A percentile compares a stretch with the other conserved stretches of the same genome.
Evolutionary conservation across 371 early-diverging fungal genomes (phyloP).

Genomic region (Saksenaea vasiformis): DNA sequence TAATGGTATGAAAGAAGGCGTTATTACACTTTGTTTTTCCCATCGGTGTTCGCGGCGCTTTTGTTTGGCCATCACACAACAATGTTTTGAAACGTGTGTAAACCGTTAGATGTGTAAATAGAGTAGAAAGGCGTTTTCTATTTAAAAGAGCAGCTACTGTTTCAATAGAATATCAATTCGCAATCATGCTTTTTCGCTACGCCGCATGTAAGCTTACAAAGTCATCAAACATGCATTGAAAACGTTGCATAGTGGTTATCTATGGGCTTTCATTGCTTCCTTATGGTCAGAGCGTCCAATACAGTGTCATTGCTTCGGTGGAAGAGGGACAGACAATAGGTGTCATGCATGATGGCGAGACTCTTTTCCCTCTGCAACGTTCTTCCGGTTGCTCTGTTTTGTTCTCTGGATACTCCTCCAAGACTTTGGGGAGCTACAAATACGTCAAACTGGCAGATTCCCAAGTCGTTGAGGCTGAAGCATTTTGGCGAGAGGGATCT

Average conservation of each 20-base stretch:
- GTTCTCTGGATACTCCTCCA: constrained; percentile 15
- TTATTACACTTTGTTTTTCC: too few species aligned
- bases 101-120: too few species aligned
- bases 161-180: too few species aligned
- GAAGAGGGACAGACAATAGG: not conserved
- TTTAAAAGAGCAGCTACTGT: too few species aligned
- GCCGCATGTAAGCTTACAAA: not conserved
- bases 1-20: too few species aligned
- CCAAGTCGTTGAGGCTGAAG: not conserved
- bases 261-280: not conserved
- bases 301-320: not conserved
- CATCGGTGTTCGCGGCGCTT: too few species aligned
- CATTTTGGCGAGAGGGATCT: constrained; percentile 12
- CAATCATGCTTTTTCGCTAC: too few species aligned
- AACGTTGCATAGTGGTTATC: not conserved
- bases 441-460: not conserved
- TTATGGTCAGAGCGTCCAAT: not conserved
- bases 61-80: too few species aligned
- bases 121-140: too few species aligned
- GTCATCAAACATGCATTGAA: not conserved
- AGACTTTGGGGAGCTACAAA: constrained; percentile 6
- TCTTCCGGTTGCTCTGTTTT: constrained; percentile 2
- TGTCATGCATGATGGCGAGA: constrained; percentile 9
- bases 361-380: not conserved
- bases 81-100: too few species aligned